phyloP scores from a whole-genome alignment of 2,329 filamentous ascomycete genomes.

The Cladosporium sp. region DNA sequence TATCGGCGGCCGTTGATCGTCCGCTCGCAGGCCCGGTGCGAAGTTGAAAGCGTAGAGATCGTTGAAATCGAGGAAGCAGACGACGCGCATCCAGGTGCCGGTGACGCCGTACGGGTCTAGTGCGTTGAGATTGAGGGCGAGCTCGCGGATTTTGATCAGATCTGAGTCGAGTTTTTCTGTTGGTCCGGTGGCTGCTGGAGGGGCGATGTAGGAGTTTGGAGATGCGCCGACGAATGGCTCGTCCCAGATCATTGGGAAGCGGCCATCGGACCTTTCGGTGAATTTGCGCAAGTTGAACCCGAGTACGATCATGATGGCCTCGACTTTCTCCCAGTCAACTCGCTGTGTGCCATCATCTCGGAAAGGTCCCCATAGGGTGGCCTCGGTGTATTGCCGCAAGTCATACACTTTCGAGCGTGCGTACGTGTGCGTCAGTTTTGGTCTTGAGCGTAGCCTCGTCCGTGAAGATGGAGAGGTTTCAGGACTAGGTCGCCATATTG shows the following conservation, averaged over 20 bases:
- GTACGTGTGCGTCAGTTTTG: conserved; percentile 45
- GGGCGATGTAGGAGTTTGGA: conserved; percentile 36
- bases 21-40: conserved; percentile 26
- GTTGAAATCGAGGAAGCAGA: conserved; percentile 59
- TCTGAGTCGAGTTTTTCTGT: conserved; percentile 24
- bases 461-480: conserved; percentile 23
- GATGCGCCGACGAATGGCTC: conserved; percentile 59
- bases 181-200: conserved; percentile 19
- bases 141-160: conserved; percentile 29
- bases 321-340: conserved; percentile 79
- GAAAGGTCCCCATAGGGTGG: conserved; percentile 71
- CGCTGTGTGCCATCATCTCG: conserved; percentile 59
- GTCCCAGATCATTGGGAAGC: conserved; percentile 57
- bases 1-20: conserved; percentile 43
- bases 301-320: conserved; percentile 70
- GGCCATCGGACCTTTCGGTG: conserved; percentile 41
- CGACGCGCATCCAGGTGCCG: conserved; percentile 70
- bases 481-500: conserved; percentile 25
- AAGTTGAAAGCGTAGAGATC: conserved; percentile 76
- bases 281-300: conserved; percentile 61
- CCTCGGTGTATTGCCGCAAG: conserved; percentile 64
- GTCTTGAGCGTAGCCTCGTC: conserved; percentile 26
- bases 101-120: conserved; percentile 70
- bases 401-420: conserved; percentile 74
- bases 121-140: conserved; percentile 50